Conservation (phyloP, 768 basidiomycete species). For the Russula virescens region DNA sequence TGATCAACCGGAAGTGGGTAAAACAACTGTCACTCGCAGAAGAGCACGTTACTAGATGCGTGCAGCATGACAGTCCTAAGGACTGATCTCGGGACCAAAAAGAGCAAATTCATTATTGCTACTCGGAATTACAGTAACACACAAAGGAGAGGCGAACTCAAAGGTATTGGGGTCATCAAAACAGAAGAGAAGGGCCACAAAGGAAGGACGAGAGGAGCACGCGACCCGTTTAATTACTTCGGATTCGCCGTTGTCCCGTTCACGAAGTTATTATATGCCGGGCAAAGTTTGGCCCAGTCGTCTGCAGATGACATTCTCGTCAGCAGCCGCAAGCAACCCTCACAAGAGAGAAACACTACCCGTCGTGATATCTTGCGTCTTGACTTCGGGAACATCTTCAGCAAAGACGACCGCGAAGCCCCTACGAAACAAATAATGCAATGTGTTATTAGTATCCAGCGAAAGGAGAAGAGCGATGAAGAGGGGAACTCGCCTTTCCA, state of each 20-base stretch:
- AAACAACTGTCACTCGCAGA: background rate
- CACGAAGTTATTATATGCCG: background rate
- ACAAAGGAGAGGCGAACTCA: too few species aligned
- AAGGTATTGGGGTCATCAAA: too few species aligned
- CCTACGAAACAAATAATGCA: background rate
- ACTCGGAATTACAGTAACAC: too few species aligned
- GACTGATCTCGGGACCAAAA: too few species aligned
- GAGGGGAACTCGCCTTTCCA: background rate
- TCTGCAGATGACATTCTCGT: background rate
- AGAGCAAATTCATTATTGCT: too few species aligned
- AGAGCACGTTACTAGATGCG: background rate
- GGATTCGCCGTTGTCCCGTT: too few species aligned
- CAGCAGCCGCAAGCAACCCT: background rate
- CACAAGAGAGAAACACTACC: background rate
- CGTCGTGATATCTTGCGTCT: background rate
- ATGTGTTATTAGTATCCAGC: background rate
- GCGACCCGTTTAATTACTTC: too few species aligned
- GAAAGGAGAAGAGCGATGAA: too few species aligned
- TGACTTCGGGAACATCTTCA: background rate
- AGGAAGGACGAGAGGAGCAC: too few species aligned
- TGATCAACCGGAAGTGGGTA: background rate
- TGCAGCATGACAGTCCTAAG: too few species aligned
- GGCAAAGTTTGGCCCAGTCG: background rate
- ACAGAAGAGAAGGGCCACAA: too few species aligned
- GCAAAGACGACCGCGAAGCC: slow-evolving; percentile 1